phyloP scores from a whole-genome alignment of 108 stramenopile genomes.

The Aurantiochytrium sp. region DNA sequence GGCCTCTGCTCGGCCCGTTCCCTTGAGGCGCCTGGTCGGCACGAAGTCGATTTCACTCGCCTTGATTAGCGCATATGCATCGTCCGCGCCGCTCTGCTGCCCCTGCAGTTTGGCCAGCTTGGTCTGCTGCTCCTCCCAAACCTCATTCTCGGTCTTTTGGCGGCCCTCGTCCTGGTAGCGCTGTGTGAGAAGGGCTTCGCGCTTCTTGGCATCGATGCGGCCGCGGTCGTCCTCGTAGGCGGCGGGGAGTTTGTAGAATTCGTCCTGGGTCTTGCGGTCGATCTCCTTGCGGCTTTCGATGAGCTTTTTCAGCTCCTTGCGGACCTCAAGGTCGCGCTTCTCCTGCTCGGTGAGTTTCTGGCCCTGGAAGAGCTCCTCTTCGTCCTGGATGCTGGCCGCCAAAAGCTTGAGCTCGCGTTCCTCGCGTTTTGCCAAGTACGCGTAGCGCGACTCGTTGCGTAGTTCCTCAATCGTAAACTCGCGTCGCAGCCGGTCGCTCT shows the following conservation, averaged over 20 bases:
- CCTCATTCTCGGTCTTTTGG: constrained; percentile 87
- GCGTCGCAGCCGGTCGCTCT: constrained; percentile 51
- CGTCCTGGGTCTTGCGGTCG: constrained; percentile 49
- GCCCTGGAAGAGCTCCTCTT: constrained; percentile 79
- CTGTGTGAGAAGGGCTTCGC: constrained; percentile 65
- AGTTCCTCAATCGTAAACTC: constrained; percentile 64
- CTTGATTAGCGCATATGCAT: constrained; percentile 87
- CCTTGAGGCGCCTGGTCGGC: constrained; percentile 25
- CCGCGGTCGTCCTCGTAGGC: constrained; percentile 55
- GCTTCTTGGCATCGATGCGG: constrained; percentile 43
- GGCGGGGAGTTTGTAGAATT: constrained; percentile 41
- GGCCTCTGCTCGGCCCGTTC: background rate
- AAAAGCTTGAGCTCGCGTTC: constrained; percentile 81
- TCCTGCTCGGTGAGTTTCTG: constrained; percentile 70
- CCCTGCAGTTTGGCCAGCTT: constrained; percentile 55
- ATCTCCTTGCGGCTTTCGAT: constrained; percentile 55
- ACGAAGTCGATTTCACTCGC: constrained; percentile 95
- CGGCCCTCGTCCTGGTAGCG: constrained; percentile 83
- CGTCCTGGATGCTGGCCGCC: constrained; percentile 79
- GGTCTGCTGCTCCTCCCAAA: constrained; percentile 94
- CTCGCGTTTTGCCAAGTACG: constrained; percentile 87
- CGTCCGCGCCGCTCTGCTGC: constrained; percentile 51
- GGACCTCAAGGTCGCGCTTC: constrained; percentile 63
- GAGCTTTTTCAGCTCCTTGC: constrained; percentile 75
- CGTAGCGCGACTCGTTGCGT: constrained; percentile 75